A percentile compares a stretch with the other conserved stretches of the same genome.
These are phyloP conservation scores for Elaeis oleifera DNA, from an alignment of 202 grass and related monocot genomes.

Conservation along the genomic window DNA sequence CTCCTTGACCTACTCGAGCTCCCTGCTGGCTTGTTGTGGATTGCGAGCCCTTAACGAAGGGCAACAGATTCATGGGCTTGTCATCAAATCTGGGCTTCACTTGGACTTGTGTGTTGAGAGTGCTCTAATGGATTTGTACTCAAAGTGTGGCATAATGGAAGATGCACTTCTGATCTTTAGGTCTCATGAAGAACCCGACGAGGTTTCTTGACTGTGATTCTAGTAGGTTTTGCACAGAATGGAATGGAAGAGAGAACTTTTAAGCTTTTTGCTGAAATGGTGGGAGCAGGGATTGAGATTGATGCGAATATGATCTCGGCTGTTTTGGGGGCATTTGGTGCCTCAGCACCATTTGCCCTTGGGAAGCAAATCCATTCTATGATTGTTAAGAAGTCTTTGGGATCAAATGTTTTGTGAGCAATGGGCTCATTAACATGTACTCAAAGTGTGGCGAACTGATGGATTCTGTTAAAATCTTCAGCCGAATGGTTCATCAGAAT, in stretches of 20 bases:
- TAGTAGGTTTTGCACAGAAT: slow-evolving; percentile 77
- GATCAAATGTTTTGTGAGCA: slow-evolving; percentile 52
- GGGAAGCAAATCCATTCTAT: slow-evolving; percentile 79
- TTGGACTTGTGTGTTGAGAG: too few relatives aligned
- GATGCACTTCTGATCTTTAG: slow-evolving; percentile 55
- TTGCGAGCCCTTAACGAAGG: too few relatives aligned
- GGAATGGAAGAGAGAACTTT: slow-evolving; percentile 56
- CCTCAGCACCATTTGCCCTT: slow-evolving; percentile 47
- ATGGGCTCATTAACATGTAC: slow-evolving; percentile 89
- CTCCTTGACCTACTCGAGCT: too few relatives aligned
- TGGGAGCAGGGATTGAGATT: slow-evolving; percentile 25
- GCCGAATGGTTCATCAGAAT: slow-evolving; percentile 35
- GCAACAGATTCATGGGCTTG: too few relatives aligned
- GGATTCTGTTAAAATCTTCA: slow-evolving; percentile 51
- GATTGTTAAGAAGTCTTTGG: slow-evolving; percentile 42
- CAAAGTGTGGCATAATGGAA: slow-evolving; percentile 56
- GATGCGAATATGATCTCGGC: slow-evolving; percentile 64
- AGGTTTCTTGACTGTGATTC: slow-evolving; percentile 60
- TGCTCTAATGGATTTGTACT: too few relatives aligned
- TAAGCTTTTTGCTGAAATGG: slow-evolving; percentile 48
- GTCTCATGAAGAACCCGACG: slow-evolving; percentile 44
- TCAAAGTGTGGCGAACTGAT: slow-evolving; percentile 66
- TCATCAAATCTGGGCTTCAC: too few relatives aligned
- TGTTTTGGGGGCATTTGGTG: slow-evolving; percentile 68
- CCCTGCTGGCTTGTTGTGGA: too few relatives aligned